Evolutionary conservation across 371 early-diverging fungal genomes (phyloP), one percentile per base, ranked within the genome.

Genomic region (Batrachochytrium dendrobatidis): DNA sequence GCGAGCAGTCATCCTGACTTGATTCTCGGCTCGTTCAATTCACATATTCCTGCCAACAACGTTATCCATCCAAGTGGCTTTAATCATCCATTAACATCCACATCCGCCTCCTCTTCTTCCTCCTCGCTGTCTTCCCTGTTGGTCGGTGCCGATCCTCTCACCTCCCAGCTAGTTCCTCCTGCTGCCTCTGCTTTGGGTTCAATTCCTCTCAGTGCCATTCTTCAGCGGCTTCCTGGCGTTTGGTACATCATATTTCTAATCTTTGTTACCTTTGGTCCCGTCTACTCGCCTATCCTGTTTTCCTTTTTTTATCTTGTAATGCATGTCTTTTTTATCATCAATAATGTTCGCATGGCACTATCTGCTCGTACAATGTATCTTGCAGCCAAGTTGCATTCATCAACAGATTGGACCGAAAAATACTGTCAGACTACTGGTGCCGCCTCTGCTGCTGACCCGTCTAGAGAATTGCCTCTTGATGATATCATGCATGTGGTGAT

Each of bases 401-500:
- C 31, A 18, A 63, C 65, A 8, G 55, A 69, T 52, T 69, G 69
- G 69, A 25, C 34, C 34, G 30, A 62, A 55, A 59, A 61, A 55
- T 61, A 65, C 49, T 62, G 60, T 49, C 48, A 62, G 18, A 53
- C 25, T 29, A 43, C 53, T 5, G 51, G 57, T 32, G 46, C 32
- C 25, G 24, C 34, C n/a, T 34, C 29, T 18, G 18, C 43, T 34
- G 24, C 34, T 12, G 59, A 63, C 30, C 20, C 62, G 7, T 26
- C 52, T 49, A 48, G 33, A 44, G 63, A 52, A 26, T 50, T 66
- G 7, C 55, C 59, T 15, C 55, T 57, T 22, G 46, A 53, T 29
- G 31, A 58, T 26, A 50, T 66, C 15, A 8, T 49, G 8, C 80
- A 85, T 56, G 75, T 80, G 29, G 75, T 85, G 64, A 71, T 85